These are phyloP conservation scores for Podochytrium sp. DNA, from an alignment of 192 early-diverging fungal species.

Conservation along the genomic window DNA sequence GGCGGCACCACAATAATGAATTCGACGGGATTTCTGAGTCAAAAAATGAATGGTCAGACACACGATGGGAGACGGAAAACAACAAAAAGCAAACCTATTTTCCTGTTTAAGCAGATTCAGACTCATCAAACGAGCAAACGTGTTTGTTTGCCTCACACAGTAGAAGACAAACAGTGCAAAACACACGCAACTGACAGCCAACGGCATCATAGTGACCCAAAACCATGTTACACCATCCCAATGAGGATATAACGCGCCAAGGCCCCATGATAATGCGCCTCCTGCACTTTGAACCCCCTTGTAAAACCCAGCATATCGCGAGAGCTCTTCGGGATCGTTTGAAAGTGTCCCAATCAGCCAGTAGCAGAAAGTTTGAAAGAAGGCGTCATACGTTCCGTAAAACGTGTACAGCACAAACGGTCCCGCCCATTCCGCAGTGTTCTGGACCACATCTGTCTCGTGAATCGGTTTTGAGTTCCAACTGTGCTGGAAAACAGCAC, in stretches of 20 bases:
- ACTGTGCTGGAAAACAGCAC: constrained; percentile 59
- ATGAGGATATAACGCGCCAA: constrained; percentile 34
- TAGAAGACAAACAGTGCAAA: not conserved
- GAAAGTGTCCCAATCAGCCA: constrained; percentile 82
- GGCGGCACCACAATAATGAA: no score
- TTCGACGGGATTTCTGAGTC: no score
- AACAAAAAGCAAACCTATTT: no score
- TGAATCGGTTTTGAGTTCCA: constrained; percentile 43
- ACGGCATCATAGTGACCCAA: not conserved
- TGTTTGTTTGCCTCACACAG: not conserved
- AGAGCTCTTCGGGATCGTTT: constrained; percentile 61
- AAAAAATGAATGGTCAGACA: no score
- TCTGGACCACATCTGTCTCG: not conserved
- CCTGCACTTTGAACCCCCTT: constrained; percentile 80
- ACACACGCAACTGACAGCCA: not conserved
- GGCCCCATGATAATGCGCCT: constrained; percentile 55
- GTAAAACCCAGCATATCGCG: constrained; percentile 70
- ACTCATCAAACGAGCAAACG: no score
- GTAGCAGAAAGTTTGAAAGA: constrained; percentile 78
- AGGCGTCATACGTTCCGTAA: constrained; percentile 74
- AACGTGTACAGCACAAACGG: constrained; percentile 62
- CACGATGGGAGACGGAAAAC: no score
- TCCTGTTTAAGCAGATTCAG: no score
- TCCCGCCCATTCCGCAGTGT: not conserved
- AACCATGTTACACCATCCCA: not conserved